Conservation (phyloP, 2,329 filamentous ascomycete genomes). For the Botrytis porri region DNA sequence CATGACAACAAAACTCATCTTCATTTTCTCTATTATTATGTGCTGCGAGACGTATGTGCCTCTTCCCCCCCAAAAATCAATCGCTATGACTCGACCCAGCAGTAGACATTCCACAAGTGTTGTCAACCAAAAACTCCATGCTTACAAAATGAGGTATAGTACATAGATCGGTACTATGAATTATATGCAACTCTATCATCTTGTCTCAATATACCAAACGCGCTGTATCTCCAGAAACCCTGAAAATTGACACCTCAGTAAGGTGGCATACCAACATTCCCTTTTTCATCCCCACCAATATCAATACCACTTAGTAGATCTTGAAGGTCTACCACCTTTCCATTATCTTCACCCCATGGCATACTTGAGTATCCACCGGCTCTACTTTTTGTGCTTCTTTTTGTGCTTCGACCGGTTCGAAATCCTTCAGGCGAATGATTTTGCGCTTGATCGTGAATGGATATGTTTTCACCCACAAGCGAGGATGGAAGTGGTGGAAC, state of each 20-base stretch:
- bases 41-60: not conserved
- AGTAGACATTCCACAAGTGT: slow-evolving; percentile 2
- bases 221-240: not conserved
- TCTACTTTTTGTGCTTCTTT: slow-evolving; percentile 26
- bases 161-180: slow-evolving; percentile 5
- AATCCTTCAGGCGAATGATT: slow-evolving; percentile 26
- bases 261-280: slow-evolving; percentile 34
- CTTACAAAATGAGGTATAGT: slow-evolving; percentile 14
- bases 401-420: slow-evolving; percentile 22
- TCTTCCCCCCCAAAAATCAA: not conserved
- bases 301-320: slow-evolving; percentile 37
- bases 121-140: slow-evolving; percentile 14
- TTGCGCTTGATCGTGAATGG: slow-evolving; percentile 30
- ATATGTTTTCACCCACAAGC: slow-evolving; percentile 26
- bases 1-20: not conserved
- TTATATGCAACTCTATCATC: slow-evolving; percentile 17
- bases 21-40: not conserved
- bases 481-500: slow-evolving; percentile 36
- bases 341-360: slow-evolving; percentile 30
- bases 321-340: slow-evolving; percentile 31
- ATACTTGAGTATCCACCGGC: slow-evolving; percentile 25
- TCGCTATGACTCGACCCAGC: not conserved
- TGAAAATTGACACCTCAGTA: slow-evolving; percentile 29
- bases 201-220: not conserved
- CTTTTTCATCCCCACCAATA: slow-evolving; percentile 26